Evolutionary conservation across 805 yeast genomes (phyloP).

Genomic region (Starmerella etchellsii): DNA sequence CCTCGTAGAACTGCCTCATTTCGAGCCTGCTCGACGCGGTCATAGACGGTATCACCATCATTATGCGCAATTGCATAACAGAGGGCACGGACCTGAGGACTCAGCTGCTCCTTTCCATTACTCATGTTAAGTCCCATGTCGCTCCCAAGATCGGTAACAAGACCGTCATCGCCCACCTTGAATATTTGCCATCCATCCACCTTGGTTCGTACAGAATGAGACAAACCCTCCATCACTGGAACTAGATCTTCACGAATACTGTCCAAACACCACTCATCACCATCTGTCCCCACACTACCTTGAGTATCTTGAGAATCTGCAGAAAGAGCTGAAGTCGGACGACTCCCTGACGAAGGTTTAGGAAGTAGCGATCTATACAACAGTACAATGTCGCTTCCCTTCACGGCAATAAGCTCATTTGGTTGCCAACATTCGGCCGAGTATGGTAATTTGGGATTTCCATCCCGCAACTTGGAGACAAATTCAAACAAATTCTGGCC

Average conservation of each 20-base stretch:
- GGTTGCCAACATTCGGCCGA: constrained; percentile 9
- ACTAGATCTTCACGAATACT: constrained; percentile 26
- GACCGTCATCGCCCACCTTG: constrained; percentile 23
- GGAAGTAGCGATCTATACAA: constrained; percentile 21
- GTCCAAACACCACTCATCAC: constrained; percentile 26
- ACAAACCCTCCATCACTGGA: constrained; percentile 25
- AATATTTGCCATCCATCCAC: constrained; percentile 28
- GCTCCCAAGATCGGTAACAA: constrained; percentile 22
- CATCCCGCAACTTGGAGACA: no score
- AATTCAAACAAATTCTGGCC: no score
- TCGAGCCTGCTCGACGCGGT: constrained; percentile 7
- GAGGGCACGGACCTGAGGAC: constrained; percentile 1
- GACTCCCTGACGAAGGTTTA: background rate
- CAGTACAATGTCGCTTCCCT: constrained; percentile 24
- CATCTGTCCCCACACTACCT: constrained; percentile 5
- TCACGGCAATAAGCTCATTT: constrained; percentile 23
- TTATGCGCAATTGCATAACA: constrained; percentile 12
- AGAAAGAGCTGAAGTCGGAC: background rate
- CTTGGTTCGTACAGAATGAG: constrained; percentile 12
- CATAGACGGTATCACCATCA: constrained; percentile 2
- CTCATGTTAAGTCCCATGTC: constrained; percentile 13
- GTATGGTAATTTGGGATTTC: background rate
- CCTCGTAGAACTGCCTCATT: constrained; percentile 16
- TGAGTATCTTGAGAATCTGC: background rate
- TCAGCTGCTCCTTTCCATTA: background rate